phyloP scores from a whole-genome alignment of 139 green algal genomes.

The Chlamydomonas sphaeroides region DNA sequence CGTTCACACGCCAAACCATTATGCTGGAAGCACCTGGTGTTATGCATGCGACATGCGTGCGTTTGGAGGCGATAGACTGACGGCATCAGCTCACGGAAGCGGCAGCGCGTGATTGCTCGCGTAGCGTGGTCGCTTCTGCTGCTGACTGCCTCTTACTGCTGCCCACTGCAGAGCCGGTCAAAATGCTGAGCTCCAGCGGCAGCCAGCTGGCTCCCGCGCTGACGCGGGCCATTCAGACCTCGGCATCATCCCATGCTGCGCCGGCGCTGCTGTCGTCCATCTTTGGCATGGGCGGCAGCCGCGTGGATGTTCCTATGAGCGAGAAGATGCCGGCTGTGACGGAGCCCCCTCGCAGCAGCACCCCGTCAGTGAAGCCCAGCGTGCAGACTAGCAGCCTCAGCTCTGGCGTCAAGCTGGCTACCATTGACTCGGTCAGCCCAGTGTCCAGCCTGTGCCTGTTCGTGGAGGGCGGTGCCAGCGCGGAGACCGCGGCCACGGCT shows the following conservation, averaged over 20 bases:
- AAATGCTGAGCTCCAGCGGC: constrained; percentile 13
- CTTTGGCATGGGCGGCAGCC: constrained; percentile 50
- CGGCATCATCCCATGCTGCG: background rate
- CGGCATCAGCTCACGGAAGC: no score
- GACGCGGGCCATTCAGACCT: constrained; percentile 11
- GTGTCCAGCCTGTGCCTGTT: constrained; percentile 51
- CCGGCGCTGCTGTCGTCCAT: constrained; percentile 31
- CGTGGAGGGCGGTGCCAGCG: constrained; percentile 50
- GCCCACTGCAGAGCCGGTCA: constrained; percentile 5
- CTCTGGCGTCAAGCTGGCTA: constrained; percentile 44
- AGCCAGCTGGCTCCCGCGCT: constrained; percentile 27
- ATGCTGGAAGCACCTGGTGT: no score
- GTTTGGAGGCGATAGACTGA: no score
- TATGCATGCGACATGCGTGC: no score
- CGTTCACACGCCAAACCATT: no score
- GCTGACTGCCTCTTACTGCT: no score
- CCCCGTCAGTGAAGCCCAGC: constrained; percentile 27
- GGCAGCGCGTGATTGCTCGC: no score
- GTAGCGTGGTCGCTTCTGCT: no score
- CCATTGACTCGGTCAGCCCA: constrained; percentile 46
- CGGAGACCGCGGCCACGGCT: constrained; percentile 51
- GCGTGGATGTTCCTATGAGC: constrained; percentile 51
- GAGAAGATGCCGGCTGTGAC: constrained; percentile 51
- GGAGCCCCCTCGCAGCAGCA: constrained; percentile 22
- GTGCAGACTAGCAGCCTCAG: constrained; percentile 30